Evolutionary conservation across 2,329 filamentous ascomycete species (phyloP).

Genomic region (Apiospora koreana): DNA sequence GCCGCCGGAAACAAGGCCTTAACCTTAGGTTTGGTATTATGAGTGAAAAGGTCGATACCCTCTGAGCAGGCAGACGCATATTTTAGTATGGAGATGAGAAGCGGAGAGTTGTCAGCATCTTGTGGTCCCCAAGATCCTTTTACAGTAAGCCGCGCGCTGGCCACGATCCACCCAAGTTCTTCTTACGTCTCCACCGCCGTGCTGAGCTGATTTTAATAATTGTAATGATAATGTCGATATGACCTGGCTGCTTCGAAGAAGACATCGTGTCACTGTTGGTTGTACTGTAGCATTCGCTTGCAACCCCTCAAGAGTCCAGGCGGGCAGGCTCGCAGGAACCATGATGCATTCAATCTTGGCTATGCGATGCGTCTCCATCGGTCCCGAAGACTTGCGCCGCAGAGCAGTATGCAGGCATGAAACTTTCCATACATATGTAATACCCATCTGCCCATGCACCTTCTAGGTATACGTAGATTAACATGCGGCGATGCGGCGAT

Average conservation of each 20-base stretch:
- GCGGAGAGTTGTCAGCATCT: constrained; percentile 2
- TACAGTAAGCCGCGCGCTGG: constrained; percentile 1
- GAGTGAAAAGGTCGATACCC: background rate
- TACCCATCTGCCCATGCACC: too few species aligned
- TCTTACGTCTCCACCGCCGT: background rate
- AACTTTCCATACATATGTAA: background rate
- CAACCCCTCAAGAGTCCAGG: too few species aligned
- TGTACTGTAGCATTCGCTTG: background rate
- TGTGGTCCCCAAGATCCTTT: background rate
- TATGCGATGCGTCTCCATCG: background rate
- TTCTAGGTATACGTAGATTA: background rate
- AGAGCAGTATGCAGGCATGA: background rate
- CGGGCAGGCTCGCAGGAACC: too few species aligned
- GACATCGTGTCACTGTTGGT: background rate
- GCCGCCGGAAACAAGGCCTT: background rate
- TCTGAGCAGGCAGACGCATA: background rate
- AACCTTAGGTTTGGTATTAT: too few species aligned
- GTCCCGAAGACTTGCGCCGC: background rate
- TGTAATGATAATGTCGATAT: background rate
- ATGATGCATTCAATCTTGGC: background rate
- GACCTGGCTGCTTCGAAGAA: background rate
- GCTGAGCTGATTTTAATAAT: background rate
- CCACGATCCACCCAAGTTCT: background rate
- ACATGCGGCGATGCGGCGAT: background rate
- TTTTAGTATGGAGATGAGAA: background rate